These are phyloP conservation scores for Podila epicladia DNA, from an alignment of 192 early-diverging fungal genomes.

Conservation along the genomic window DNA sequence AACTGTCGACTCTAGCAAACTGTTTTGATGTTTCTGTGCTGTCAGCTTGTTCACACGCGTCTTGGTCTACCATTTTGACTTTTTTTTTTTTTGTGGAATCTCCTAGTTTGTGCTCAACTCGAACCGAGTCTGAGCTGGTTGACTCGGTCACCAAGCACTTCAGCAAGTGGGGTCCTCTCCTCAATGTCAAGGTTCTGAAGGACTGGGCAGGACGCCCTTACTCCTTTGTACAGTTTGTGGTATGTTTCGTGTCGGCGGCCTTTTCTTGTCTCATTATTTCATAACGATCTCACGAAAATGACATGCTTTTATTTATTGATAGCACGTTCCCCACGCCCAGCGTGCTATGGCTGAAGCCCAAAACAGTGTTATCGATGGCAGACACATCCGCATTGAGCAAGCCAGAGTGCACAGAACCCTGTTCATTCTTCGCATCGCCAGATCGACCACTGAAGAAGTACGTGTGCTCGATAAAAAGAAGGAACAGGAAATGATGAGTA, in stretches of 20 bases:
- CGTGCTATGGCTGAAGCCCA: constrained; percentile 70
- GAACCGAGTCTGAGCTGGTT: constrained; percentile 62
- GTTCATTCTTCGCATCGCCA: constrained; percentile 61
- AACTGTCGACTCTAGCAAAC: not conserved
- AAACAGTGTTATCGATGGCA: constrained; percentile 71
- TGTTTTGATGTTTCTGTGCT: not conserved
- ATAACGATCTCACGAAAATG: not conserved
- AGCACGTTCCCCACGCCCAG: constrained; percentile 62
- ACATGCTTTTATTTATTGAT: too few relatives aligned
- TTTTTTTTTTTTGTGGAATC: not conserved
- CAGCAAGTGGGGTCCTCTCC: constrained; percentile 66
- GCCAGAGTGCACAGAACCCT: constrained; percentile 82
- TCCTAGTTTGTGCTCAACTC: constrained; percentile 61
- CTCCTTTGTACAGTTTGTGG: constrained; percentile 83
- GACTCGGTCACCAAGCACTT: constrained; percentile 68
- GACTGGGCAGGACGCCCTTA: constrained; percentile 78
- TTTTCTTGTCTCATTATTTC: not conserved
- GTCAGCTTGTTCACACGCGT: not conserved
- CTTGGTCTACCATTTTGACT: not conserved
- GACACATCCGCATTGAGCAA: constrained; percentile 79
- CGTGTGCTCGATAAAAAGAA: not conserved
- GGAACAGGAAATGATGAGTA: not conserved
- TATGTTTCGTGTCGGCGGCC: constrained; percentile 9
- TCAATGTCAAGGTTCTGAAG: constrained; percentile 79
- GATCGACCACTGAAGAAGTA: constrained; percentile 56